A percentile compares a stretch with the other conserved stretches of the same genome.
phyloP scores from a whole-genome alignment of 495 filamentous ascomycete species.

The Penicillium egyptiacum region DNA sequence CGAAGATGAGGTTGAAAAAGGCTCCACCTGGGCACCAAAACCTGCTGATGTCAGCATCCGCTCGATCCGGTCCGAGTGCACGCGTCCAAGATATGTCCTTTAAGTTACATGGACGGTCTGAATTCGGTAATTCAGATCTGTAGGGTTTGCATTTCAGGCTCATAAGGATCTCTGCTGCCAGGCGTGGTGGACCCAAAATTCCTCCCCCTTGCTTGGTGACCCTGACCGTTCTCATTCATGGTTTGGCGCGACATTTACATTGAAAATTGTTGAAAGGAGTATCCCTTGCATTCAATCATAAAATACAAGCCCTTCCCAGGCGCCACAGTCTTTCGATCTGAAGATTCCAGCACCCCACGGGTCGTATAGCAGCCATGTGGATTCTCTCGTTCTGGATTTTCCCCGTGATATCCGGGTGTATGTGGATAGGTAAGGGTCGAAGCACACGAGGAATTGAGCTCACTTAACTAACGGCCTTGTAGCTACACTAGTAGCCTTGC shows the following conservation, averaged over 20 bases:
- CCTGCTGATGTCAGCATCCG: neutral
- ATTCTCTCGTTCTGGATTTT: constrained; percentile 59
- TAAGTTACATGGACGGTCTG: neutral
- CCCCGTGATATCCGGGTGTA: constrained; percentile 64
- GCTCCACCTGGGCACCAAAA: neutral
- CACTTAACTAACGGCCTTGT: constrained; percentile 1
- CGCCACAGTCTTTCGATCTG: neutral
- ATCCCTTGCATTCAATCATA: constrained; percentile 11
- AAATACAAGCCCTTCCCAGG: neutral
- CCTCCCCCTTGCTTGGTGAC: constrained; percentile 2
- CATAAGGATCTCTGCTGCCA: neutral
- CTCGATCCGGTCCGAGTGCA: neutral
- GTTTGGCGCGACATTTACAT: neutral
- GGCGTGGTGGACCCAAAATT: neutral
- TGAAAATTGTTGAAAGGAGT: neutral
- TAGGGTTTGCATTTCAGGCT: constrained; percentile 3
- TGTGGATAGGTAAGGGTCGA: constrained; percentile 62
- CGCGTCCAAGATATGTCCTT: neutral
- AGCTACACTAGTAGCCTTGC: constrained; percentile 60
- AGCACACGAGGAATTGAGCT: neutral
- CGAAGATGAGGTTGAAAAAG: neutral
- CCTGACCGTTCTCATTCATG: neutral
- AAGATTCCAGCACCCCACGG: constrained; percentile 3
- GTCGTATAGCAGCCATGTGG: constrained; percentile 20
- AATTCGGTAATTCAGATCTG: neutral